A percentile compares a stretch with the other conserved stretches of the same genome.
Evolutionary conservation across 2,329 filamentous ascomycete genomes (phyloP).

Genomic region (Monilinia aucupariae): DNA sequence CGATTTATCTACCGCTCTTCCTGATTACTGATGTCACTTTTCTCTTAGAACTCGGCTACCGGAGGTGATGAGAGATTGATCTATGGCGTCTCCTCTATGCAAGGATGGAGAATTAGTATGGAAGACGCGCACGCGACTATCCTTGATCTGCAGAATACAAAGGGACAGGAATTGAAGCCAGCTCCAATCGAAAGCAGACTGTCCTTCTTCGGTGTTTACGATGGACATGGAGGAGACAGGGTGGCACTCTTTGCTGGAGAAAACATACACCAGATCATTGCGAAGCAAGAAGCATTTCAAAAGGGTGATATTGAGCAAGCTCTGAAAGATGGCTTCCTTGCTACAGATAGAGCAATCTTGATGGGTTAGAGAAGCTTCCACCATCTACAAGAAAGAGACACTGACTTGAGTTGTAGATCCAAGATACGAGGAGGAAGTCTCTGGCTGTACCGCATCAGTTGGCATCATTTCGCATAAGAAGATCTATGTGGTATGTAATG

Average conservation of each 20-base stretch:
- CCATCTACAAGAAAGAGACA: slow-evolving; percentile 17
- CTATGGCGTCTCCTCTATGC: slow-evolving; percentile 97
- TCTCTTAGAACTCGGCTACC: slow-evolving; percentile 69
- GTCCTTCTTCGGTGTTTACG: slow-evolving; percentile 96
- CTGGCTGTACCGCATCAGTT: slow-evolving; percentile 93
- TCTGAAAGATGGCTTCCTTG: slow-evolving; percentile 93
- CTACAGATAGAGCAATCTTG: slow-evolving; percentile 90
- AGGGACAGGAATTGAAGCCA: slow-evolving; percentile 47
- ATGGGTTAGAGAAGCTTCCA: slow-evolving; percentile 59
- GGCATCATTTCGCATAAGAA: slow-evolving; percentile 83
- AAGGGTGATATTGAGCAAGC: slow-evolving; percentile 89
- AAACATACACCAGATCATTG: slow-evolving; percentile 87
- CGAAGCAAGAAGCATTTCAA: slow-evolving; percentile 92
- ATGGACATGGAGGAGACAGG: slow-evolving; percentile 95
- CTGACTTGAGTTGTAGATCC: slow-evolving; percentile 61
- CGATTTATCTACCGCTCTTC: neutral
- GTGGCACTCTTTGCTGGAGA: slow-evolving; percentile 90
- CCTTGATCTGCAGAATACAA: slow-evolving; percentile 70
- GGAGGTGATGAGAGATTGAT: slow-evolving; percentile 89
- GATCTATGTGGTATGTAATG: slow-evolving; percentile 80
- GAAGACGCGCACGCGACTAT: slow-evolving; percentile 90
- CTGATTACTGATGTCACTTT: slow-evolving; percentile 19
- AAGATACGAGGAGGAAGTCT: slow-evolving; percentile 95
- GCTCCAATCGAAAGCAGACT: slow-evolving; percentile 64
- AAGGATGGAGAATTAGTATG: slow-evolving; percentile 99